These are phyloP conservation scores for Lasiodiplodia sp. DNA, from an alignment of 2,329 filamentous ascomycete genomes.

Conservation along the genomic window DNA sequence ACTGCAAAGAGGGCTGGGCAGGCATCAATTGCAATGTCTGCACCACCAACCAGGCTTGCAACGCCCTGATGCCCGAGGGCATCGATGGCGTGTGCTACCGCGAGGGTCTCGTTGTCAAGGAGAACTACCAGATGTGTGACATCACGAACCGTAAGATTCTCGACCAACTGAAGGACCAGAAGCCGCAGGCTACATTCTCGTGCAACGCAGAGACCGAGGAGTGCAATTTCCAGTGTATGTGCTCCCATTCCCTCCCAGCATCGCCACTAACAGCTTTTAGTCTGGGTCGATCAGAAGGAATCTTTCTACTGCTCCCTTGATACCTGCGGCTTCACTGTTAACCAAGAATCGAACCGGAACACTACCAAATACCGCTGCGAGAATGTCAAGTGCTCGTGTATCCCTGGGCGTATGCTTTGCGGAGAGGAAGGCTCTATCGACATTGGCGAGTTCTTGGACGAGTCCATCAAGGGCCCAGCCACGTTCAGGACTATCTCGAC, in stretches of 20 bases:
- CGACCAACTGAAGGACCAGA: slow-evolving; percentile 81
- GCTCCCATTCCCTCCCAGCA: slow-evolving; percentile 5
- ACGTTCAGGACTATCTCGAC: slow-evolving; percentile 75
- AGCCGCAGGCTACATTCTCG: slow-evolving; percentile 92
- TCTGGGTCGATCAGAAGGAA: slow-evolving; percentile 93
- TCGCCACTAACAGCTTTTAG: slow-evolving; percentile 54
- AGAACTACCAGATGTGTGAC: slow-evolving; percentile 98
- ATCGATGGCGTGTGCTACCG: slow-evolving; percentile 91
- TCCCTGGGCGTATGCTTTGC: slow-evolving; percentile 91
- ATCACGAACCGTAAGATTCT: slow-evolving; percentile 96
- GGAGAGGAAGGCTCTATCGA: slow-evolving; percentile 91
- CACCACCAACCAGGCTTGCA: slow-evolving; percentile 80
- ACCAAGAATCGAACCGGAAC: slow-evolving; percentile 75
- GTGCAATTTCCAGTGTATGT: slow-evolving; percentile 93
- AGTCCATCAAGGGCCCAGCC: slow-evolving; percentile 86
- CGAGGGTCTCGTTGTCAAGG: slow-evolving; percentile 85
- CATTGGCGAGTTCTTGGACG: slow-evolving; percentile 83
- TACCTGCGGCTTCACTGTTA: slow-evolving; percentile 76
- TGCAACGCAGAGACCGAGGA: slow-evolving; percentile 77
- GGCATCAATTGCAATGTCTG: slow-evolving; percentile 99
- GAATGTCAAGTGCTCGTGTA: slow-evolving; percentile 84
- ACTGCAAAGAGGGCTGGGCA: slow-evolving; percentile 91
- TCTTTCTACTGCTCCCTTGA: slow-evolving; percentile 95
- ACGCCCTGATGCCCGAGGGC: slow-evolving; percentile 83
- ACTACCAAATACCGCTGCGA: slow-evolving; percentile 85